Conservation (phyloP, 1,139 yeast species). For the Candida neerlandica region DNA sequence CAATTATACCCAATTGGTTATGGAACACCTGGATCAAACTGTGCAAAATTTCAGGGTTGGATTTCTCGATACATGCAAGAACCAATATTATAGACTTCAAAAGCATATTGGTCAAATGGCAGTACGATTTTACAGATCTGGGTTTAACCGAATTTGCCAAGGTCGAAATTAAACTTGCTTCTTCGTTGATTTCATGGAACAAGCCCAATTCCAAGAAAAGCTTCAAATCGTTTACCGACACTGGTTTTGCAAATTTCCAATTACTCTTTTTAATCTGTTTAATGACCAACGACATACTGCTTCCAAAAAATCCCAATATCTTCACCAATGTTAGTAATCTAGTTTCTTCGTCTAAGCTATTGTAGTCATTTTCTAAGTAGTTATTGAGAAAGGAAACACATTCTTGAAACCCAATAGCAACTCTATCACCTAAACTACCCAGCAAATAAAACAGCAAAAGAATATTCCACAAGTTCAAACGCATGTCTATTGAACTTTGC, state of each 20-base stretch:
- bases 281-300: constrained; percentile 27
- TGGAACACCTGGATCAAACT: constrained; percentile 45
- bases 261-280: constrained; percentile 18
- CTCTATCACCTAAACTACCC: constrained; percentile 38
- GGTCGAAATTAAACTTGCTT: constrained; percentile 45
- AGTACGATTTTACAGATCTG: constrained; percentile 33
- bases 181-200: constrained; percentile 51
- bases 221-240: constrained; percentile 8
- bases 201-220: constrained; percentile 43
- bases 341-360: constrained; percentile 10
- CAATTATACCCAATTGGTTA: constrained; percentile 68
- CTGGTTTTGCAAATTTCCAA: constrained; percentile 25
- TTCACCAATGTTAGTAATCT: constrained; percentile 28
- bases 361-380: constrained; percentile 19
- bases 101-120: constrained; percentile 55
- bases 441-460: constrained; percentile 62
- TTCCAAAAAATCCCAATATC: constrained; percentile 37
- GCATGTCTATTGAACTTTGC: constrained; percentile 66
- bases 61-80: constrained; percentile 9
- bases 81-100: constrained; percentile 14
- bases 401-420: constrained; percentile 58
- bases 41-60: constrained; percentile 5
- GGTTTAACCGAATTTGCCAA: constrained; percentile 31
- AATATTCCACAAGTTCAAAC: constrained; percentile 75
- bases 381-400: constrained; percentile 37